These are phyloP conservation scores for Chlorella sorokiniana DNA, from an alignment of 139 green algal species.

Conservation along the genomic window DNA sequence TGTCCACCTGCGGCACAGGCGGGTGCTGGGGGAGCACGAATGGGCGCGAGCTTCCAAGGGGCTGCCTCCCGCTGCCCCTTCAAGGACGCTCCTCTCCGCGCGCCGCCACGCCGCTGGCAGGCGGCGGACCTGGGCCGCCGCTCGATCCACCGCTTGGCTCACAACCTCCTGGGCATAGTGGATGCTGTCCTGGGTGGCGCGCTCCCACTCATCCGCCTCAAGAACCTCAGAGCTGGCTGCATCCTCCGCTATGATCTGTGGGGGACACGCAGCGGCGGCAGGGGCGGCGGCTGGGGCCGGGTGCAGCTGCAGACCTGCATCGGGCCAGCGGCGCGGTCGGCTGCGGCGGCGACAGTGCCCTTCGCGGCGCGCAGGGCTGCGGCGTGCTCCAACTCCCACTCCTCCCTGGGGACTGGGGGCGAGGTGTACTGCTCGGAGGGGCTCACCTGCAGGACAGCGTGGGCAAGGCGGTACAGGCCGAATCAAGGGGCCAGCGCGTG, in stretches of 20 bases:
- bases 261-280: background rate
- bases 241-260: constrained; percentile 38
- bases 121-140: background rate
- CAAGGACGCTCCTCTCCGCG: background rate
- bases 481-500: background rate
- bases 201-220: constrained; percentile 17
- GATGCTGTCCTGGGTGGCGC: constrained; percentile 8
- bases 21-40: background rate
- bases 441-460: constrained; percentile 18
- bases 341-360: background rate
- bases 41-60: background rate
- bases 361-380: background rate
- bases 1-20: constrained; percentile 24
- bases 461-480: background rate
- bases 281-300: too few species aligned
- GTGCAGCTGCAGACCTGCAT: background rate
- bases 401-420: background rate
- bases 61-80: background rate
- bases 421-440: background rate
- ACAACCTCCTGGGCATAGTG: constrained; percentile 22
- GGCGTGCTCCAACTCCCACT: background rate
- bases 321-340: background rate
- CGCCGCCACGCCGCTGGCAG: background rate
- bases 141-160: constrained; percentile 17
- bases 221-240: constrained; percentile 32